Conservation (phyloP, 805 yeast genomes). For the Martiniozyma abietophila region DNA sequence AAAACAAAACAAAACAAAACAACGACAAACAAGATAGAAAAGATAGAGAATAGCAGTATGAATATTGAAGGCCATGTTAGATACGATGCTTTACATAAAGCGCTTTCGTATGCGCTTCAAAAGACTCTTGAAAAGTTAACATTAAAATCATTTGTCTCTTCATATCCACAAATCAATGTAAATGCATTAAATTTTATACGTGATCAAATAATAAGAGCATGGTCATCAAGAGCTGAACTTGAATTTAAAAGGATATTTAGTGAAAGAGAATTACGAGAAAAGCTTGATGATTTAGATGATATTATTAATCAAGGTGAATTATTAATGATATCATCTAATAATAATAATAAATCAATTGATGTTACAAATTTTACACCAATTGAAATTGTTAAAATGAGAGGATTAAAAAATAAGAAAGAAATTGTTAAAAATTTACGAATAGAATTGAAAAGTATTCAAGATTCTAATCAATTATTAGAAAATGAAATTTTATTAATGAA, state of each 20-base stretch:
- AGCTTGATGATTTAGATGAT: slow-evolving; percentile 39
- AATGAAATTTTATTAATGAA: slow-evolving; percentile 9
- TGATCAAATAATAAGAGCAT: slow-evolving; percentile 35
- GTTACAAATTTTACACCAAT: slow-evolving; percentile 10
- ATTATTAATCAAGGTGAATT: slow-evolving; percentile 33
- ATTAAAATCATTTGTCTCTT: slow-evolving; percentile 32
- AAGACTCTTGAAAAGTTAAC: slow-evolving; percentile 38
- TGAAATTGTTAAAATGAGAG: slow-evolving; percentile 17
- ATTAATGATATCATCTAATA: slow-evolving; percentile 11
- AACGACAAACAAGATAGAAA: neutral
- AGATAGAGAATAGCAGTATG: neutral
- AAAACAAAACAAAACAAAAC: slow-evolving; percentile 6
- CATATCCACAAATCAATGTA: slow-evolving; percentile 39
- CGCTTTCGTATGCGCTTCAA: slow-evolving; percentile 27
- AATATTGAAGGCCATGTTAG: slow-evolving; percentile 16
- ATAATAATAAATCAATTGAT: slow-evolving; percentile 10
- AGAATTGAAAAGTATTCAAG: slow-evolving; percentile 1
- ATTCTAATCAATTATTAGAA: slow-evolving; percentile 6
- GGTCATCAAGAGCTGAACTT: slow-evolving; percentile 32
- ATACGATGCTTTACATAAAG: slow-evolving; percentile 26
- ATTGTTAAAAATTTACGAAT: slow-evolving; percentile 7
- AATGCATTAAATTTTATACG: slow-evolving; percentile 35
- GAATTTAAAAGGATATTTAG: slow-evolving; percentile 40
- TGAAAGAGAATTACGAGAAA: slow-evolving; percentile 35
- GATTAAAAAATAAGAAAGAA: slow-evolving; percentile 9